Percentiles rank a stretch among this genome's conserved stretches.
Conservation (phyloP, 208 protist genomes). For the Kentomonas sorsogonicus region DNA sequence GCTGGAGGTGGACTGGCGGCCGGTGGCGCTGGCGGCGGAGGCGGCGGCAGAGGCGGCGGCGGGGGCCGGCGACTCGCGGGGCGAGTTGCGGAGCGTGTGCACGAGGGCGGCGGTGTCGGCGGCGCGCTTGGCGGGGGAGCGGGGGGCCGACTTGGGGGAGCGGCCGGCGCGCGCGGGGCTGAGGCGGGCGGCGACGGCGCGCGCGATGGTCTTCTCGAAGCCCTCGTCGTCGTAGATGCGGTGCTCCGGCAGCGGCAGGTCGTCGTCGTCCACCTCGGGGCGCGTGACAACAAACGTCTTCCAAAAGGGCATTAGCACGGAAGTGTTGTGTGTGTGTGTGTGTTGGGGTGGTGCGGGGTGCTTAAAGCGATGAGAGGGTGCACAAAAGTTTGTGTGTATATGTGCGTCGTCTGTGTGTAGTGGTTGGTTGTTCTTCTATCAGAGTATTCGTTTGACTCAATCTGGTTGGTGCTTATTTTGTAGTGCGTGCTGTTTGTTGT, state of each 20-base stretch:
- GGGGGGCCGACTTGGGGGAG: conserved; percentile 21
- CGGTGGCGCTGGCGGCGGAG: conserved; percentile 10
- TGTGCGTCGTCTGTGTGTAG: too few relatives aligned
- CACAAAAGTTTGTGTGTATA: too few relatives aligned
- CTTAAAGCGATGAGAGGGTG: too few relatives aligned
- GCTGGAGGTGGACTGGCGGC: conserved; percentile 9
- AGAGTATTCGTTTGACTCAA: too few relatives aligned
- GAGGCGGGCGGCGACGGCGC: conserved; percentile 2
- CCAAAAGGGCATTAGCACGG: conserved; percentile 62
- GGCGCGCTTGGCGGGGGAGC: conserved; percentile 9
- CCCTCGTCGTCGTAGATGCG: conserved; percentile 81
- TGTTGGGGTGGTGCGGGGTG: too few relatives aligned
- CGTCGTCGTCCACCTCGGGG: conserved; percentile 75
- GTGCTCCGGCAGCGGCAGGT: conserved; percentile 76
- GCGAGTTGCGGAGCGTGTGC: conserved; percentile 11
- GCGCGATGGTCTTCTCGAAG: conserved; percentile 32
- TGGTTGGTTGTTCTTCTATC: too few relatives aligned
- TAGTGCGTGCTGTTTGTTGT: too few relatives aligned
- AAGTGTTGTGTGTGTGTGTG: conserved; percentile 1
- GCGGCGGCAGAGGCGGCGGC: too few relatives aligned
- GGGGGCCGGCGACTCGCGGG: not conserved
- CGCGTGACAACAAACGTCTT: conserved; percentile 58
- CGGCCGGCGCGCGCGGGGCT: conserved; percentile 13
- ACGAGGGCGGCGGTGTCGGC: conserved; percentile 16
- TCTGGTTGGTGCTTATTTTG: too few relatives aligned